Conservation (phyloP, 148 eudicot species). For the Rhododendron mucronatum region DNA sequence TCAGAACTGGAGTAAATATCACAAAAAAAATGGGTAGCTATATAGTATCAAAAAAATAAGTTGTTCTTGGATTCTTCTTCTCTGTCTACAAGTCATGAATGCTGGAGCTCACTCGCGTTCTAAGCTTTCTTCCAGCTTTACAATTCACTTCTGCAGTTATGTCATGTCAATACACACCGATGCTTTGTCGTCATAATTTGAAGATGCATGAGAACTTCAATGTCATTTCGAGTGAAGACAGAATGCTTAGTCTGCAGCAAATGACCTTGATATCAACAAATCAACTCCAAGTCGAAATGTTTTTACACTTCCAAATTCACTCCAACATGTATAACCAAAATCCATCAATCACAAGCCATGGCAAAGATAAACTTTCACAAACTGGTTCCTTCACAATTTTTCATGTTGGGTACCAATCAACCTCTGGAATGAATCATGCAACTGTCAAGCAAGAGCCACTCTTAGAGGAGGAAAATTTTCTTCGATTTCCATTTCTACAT, state of each 20-base stretch:
- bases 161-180: not conserved
- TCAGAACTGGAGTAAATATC: not conserved
- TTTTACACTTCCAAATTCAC: not conserved
- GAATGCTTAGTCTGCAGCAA: not conserved
- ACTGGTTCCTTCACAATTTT: not conserved
- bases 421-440: not conserved
- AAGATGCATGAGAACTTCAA: not conserved
- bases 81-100: not conserved
- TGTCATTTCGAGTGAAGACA: not conserved
- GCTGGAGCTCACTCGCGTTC: not conserved
- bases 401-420: not conserved
- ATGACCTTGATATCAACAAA: not conserved
- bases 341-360: not conserved
- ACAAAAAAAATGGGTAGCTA: not conserved
- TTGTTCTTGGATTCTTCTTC: not conserved
- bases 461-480: conserved; percentile 23
- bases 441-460: conserved; percentile 12
- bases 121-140: conserved; percentile 1
- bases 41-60: not conserved
- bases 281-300: not conserved
- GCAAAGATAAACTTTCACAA: not conserved
- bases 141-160: not conserved
- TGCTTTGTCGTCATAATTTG: not conserved
- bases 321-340: not conserved
- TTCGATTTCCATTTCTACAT: conserved; percentile 32